These are phyloP conservation scores for Epithele typhae DNA, from an alignment of 768 basidiomycete genomes.

Conservation along the genomic window DNA sequence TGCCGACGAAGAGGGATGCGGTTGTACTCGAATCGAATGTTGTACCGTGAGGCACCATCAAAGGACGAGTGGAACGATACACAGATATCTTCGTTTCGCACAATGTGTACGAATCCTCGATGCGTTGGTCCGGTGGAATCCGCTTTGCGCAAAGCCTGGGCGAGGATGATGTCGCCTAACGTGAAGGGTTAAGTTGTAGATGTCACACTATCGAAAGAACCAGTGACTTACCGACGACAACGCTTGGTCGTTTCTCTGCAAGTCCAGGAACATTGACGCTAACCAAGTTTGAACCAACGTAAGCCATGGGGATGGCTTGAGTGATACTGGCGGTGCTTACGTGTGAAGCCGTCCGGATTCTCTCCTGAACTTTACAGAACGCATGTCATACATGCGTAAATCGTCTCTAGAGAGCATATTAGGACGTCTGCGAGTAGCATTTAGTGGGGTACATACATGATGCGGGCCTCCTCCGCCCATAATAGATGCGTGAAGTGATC, in stretches of 20 bases:
- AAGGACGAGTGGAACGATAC: slow-evolving; percentile 46
- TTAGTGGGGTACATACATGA: no score
- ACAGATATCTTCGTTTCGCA: slow-evolving; percentile 37
- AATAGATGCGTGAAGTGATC: background rate
- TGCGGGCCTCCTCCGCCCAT: no score
- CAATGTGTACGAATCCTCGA: slow-evolving; percentile 44
- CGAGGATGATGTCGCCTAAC: slow-evolving; percentile 30
- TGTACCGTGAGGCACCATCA: slow-evolving; percentile 36
- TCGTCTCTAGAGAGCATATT: slow-evolving; percentile 21
- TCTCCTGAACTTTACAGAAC: slow-evolving; percentile 33
- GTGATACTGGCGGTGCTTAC: slow-evolving; percentile 18
- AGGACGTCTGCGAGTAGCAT: no score
- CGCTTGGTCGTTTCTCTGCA: slow-evolving; percentile 54
- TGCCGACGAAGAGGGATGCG: slow-evolving; percentile 53
- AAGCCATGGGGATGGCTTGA: background rate
- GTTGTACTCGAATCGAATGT: slow-evolving; percentile 51
- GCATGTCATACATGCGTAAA: slow-evolving; percentile 32
- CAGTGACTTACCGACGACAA: slow-evolving; percentile 40
- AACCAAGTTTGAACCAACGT: background rate
- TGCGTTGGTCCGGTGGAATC: slow-evolving; percentile 24
- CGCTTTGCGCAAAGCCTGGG: slow-evolving; percentile 31
- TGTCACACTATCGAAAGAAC: no score
- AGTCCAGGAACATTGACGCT: slow-evolving; percentile 52
- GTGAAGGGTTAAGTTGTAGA: no score
- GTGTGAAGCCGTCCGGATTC: slow-evolving; percentile 39